Conservation (phyloP, 2,329 filamentous ascomycete species). For the Stemphylium vesicarium region DNA sequence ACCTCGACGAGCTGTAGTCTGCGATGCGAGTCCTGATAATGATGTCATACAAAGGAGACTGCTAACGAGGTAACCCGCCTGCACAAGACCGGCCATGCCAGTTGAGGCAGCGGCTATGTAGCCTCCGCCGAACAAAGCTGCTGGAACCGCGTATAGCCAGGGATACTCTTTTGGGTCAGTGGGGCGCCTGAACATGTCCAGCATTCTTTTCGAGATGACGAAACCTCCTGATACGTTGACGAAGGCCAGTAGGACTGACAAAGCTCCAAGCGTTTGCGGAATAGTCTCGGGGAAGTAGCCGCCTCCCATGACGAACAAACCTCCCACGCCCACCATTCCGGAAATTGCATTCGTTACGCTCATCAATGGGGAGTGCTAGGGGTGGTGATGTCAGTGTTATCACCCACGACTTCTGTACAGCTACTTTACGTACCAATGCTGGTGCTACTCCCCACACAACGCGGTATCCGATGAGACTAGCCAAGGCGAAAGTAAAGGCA, state of each 20-base stretch:
- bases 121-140: slow-evolving; percentile 77
- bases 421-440: background rate
- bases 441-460: slow-evolving; percentile 8
- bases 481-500: slow-evolving; percentile 81
- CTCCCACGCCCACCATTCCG: slow-evolving; percentile 85
- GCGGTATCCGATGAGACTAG: slow-evolving; percentile 84
- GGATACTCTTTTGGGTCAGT: slow-evolving; percentile 89
- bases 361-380: slow-evolving; percentile 82
- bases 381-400: background rate
- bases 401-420: background rate
- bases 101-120: slow-evolving; percentile 81
- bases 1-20: slow-evolving; percentile 81
- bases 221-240: slow-evolving; percentile 90
- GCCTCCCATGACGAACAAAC: slow-evolving; percentile 86
- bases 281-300: slow-evolving; percentile 68
- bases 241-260: slow-evolving; percentile 83
- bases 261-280: slow-evolving; percentile 76
- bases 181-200: slow-evolving; percentile 70
- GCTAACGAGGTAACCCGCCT: slow-evolving; percentile 86
- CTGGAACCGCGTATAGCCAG: slow-evolving; percentile 84
- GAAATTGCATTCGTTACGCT: slow-evolving; percentile 93
- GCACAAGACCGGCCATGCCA: slow-evolving; percentile 81
- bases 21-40: slow-evolving; percentile 79
- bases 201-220: slow-evolving; percentile 90
- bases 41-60: slow-evolving; percentile 83